Evolutionary conservation across 2,329 filamentous ascomycete species (phyloP).

Genomic region (Pseudodiploospora longispora): DNA sequence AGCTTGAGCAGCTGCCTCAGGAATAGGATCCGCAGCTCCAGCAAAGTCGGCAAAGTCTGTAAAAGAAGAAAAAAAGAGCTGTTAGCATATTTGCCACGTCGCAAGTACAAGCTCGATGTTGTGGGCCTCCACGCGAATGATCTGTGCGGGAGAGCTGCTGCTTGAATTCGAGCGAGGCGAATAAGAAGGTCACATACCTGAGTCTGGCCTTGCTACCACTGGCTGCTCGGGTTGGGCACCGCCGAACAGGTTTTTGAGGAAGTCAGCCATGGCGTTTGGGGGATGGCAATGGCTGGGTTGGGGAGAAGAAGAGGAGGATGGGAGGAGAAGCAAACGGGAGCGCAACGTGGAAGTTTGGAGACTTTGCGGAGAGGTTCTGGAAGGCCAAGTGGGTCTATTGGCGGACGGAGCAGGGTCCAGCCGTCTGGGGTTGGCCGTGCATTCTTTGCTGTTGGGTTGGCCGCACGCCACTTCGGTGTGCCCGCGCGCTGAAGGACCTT

Average conservation of each 20-base stretch:
- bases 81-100: conserved; percentile 14
- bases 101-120: neutral
- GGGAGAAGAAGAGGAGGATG: conserved; percentile 11
- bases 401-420: no score
- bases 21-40: conserved; percentile 60
- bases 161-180: neutral
- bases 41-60: conserved; percentile 93
- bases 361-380: conserved; percentile 2
- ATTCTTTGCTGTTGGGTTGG: no score
- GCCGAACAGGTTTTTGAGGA: conserved; percentile 63
- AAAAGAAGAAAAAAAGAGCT: conserved; percentile 7
- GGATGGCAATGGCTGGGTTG: conserved; percentile 13
- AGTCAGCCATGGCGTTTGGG: conserved; percentile 42
- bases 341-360: conserved; percentile 10
- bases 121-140: neutral
- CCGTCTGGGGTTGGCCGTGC: no score
- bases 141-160: conserved; percentile 5
- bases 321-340: neutral
- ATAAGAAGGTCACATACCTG: conserved; percentile 43
- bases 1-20: conserved; percentile 39
- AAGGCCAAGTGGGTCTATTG: neutral
- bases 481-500: no score
- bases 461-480: no score
- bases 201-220: conserved; percentile 45
- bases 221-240: conserved; percentile 48